Conservation (phyloP, 2,329 filamentous ascomycete species). For the Penicillium italicum region DNA sequence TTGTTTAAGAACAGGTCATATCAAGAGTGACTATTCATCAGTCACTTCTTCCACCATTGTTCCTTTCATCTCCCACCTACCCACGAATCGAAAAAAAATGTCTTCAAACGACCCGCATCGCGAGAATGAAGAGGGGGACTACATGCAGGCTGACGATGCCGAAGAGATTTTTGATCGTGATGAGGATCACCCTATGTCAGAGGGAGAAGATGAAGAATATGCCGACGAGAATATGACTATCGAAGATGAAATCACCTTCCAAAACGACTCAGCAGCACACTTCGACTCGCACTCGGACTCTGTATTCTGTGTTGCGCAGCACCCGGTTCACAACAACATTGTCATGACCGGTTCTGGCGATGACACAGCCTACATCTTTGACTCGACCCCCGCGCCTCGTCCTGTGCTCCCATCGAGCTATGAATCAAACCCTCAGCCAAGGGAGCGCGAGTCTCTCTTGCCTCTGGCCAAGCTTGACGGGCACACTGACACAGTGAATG, state of each 20-base stretch:
- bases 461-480: slow-evolving; percentile 75
- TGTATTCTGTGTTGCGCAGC: slow-evolving; percentile 91
- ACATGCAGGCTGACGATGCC: slow-evolving; percentile 73
- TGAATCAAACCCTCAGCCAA: slow-evolving; percentile 61
- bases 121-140: slow-evolving; percentile 63
- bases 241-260: slow-evolving; percentile 62
- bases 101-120: slow-evolving; percentile 37
- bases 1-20: neutral
- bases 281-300: slow-evolving; percentile 88
- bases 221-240: slow-evolving; percentile 51
- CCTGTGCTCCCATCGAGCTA: slow-evolving; percentile 75
- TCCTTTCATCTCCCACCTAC: neutral
- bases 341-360: slow-evolving; percentile 84
- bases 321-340: slow-evolving; percentile 72
- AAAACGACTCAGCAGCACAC: slow-evolving; percentile 91
- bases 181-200: slow-evolving; percentile 67
- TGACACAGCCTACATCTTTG: slow-evolving; percentile 83
- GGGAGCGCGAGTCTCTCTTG: slow-evolving; percentile 59
- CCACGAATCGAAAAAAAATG: slow-evolving; percentile 22
- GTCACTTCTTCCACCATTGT: neutral
- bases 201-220: slow-evolving; percentile 59
- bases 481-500: slow-evolving; percentile 87
- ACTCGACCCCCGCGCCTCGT: slow-evolving; percentile 59
- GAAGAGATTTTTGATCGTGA: slow-evolving; percentile 71
- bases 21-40: neutral